Evolutionary conservation across 2,329 filamentous ascomycete species (phyloP).

Genomic region (Phyllosticta ampelicida): DNA sequence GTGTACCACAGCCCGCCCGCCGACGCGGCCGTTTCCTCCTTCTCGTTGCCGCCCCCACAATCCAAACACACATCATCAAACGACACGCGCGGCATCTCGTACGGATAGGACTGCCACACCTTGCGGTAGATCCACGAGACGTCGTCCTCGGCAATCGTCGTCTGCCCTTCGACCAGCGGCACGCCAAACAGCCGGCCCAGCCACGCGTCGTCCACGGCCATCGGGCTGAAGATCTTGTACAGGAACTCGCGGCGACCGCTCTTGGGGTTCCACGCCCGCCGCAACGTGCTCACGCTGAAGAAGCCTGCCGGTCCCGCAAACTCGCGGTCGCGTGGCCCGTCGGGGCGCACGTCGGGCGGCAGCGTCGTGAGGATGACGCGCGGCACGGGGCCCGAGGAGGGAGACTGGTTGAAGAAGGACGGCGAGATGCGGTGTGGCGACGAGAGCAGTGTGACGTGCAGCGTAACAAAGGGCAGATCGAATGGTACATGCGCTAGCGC

Average conservation of each 20-base stretch:
- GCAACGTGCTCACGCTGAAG: slow-evolving; percentile 73
- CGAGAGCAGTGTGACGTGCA: slow-evolving; percentile 85
- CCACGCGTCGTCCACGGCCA: slow-evolving; percentile 36
- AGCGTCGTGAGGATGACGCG: slow-evolving; percentile 76
- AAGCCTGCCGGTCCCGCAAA: slow-evolving; percentile 60
- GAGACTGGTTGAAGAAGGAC: slow-evolving; percentile 55
- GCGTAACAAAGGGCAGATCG: slow-evolving; percentile 68
- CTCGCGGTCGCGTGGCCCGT: slow-evolving; percentile 41
- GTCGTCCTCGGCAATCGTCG: slow-evolving; percentile 25
- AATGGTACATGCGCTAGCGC: slow-evolving; percentile 49
- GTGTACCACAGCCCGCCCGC: slow-evolving; percentile 53
- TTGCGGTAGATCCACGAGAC: slow-evolving; percentile 72
- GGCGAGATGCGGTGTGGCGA: slow-evolving; percentile 64
- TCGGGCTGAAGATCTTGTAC: slow-evolving; percentile 57
- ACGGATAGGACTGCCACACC: slow-evolving; percentile 75
- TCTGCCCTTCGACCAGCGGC: slow-evolving; percentile 13
- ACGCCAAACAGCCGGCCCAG: slow-evolving; percentile 39
- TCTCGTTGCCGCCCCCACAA: not conserved
- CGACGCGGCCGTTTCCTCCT: too few relatives aligned
- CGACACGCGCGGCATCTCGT: slow-evolving; percentile 69
- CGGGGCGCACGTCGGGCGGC: slow-evolving; percentile 44
- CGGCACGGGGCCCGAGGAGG: slow-evolving; percentile 49
- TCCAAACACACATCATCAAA: slow-evolving; percentile 59
- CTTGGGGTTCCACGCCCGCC: slow-evolving; percentile 49
- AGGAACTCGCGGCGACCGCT: slow-evolving; percentile 39